Base-by-base conservation (phyloP, 305 asterid genomes). In the Fraxinus velutina region DNA sequence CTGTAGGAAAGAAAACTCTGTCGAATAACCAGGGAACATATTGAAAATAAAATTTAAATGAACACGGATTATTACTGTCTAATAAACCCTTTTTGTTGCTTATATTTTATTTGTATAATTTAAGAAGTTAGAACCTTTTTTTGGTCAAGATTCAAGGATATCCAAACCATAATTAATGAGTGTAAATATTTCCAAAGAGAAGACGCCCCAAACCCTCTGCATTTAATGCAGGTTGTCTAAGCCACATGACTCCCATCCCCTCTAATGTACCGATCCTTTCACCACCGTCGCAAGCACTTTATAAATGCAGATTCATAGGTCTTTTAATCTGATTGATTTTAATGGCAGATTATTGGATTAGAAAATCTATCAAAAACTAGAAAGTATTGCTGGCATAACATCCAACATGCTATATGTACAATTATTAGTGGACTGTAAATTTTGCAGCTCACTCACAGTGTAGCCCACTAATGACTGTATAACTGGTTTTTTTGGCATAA, bases 201-300 rank as follows among this genome's bases (percentile, higher is more conserved):
- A 73, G 74, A 73, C 73, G 60, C 47, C 82, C 78, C 64, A 80
- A 80, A 60, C 33, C 29, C 72, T 73, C 73, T 83, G 79, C 79
- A 86, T 88, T 88, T 64, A 86, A 37, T 76, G 82, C 80, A 21
- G 74, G 27, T 29, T 55, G 30, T 78, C 36, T 77, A 62, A 60
- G 84, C 83, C 84, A 88, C 89, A 79, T 86, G 84, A 85, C 77
- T 79, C 82, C 78, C 86, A 78, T 83, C 84, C 74, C 68, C 42
- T 24, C 57, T 52, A 74, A 47, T 60, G 80, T 36, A 66, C 71
- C 76, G 79, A 73, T 75, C 52, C 81, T 84, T 57, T 71, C 77
- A 72, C 74, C 89, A 78, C 80, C 72, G 66, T 71, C 72, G 19
- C 27, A 44, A 55, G 47, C 29, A 6, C 66, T 39, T 68, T 4